Evolutionary conservation across 148 eudicot species (phyloP).

Genomic region (Vaccinium macrocarpon): DNA sequence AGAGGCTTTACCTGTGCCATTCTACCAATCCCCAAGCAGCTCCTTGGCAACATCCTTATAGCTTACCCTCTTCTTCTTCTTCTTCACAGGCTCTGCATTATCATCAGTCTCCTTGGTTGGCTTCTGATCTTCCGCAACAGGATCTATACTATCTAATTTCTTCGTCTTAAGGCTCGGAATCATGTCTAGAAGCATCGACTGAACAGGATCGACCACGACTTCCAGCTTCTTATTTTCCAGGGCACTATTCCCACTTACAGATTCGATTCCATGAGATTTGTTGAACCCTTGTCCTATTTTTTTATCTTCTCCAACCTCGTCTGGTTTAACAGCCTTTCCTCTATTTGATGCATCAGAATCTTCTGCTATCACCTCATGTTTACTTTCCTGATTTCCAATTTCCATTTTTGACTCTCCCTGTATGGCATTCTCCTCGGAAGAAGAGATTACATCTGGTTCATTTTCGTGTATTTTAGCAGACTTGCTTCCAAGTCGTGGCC

Average conservation of each 20-base stretch:
- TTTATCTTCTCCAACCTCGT: slow-evolving; percentile 14
- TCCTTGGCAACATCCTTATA: slow-evolving; percentile 59
- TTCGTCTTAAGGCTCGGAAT: slow-evolving; percentile 49
- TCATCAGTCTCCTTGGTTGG: slow-evolving; percentile 11
- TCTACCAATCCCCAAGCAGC: slow-evolving; percentile 53
- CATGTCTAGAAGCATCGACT: slow-evolving; percentile 62
- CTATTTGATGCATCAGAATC: slow-evolving; percentile 25
- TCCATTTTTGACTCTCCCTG: slow-evolving; percentile 18
- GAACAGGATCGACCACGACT: slow-evolving; percentile 54
- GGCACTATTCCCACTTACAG: slow-evolving; percentile 21
- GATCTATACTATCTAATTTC: slow-evolving; percentile 22
- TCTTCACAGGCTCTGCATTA: slow-evolving; percentile 44
- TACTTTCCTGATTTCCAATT: slow-evolving; percentile 19
- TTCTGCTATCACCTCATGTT: slow-evolving; percentile 17
- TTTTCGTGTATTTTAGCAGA: slow-evolving; percentile 56
- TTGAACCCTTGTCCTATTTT: slow-evolving; percentile 10
- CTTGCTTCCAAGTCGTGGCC: slow-evolving; percentile 49
- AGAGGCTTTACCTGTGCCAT: neutral
- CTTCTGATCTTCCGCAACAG: slow-evolving; percentile 18
- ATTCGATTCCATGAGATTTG: slow-evolving; percentile 17
- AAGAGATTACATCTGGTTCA: slow-evolving; percentile 36
- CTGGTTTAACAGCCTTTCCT: slow-evolving; percentile 19
- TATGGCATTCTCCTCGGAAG: slow-evolving; percentile 31
- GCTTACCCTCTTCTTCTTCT: slow-evolving; percentile 81
- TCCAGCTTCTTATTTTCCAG: slow-evolving; percentile 32